Evolutionary conservation across 495 filamentous ascomycete genomes (phyloP), one percentile per base, ranked within the genome.

Genomic region (Cercophora scortea): DNA sequence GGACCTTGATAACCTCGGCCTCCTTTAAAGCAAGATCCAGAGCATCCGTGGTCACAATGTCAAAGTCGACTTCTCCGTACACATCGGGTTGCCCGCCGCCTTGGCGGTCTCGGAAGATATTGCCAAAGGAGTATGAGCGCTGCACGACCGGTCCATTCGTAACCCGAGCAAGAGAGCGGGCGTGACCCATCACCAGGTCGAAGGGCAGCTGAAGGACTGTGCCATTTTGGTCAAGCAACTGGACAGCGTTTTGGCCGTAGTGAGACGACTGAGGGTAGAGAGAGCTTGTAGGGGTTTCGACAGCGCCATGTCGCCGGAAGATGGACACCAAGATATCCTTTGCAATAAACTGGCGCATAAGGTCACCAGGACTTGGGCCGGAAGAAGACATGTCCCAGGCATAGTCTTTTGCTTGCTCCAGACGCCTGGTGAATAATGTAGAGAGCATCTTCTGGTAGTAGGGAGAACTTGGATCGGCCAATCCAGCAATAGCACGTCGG

Each of bases 31-130:
- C 82, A n/a, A 94, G 73, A 61, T 97, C 89, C 19, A 88, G 64
- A 2, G 83, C 83, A 55, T 90, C 83, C 47, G 81, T 76, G 0
- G 88, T 90, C 13, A 93, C 77, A 57, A 98, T 90, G 71, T 98
- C 94, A 66, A 95, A 97, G 61, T 97, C 93, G 7, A 91, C 90
- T 62, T 97, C 94, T 42, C 85, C 84, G 65, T 87, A 85, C 49
- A 84, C 86, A 56, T 79, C 79, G 25, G 93, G 94, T 59, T 95
- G 85, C 6, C 88, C 89, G 50, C 84, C 83, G 35, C 77, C 78
- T 33, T 79, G 81, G 13, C 68, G 71, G 45, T 95, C 89, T 44
- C 94, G 79, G 64, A 90, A 98, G 13, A 96, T 90, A 18, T 79
- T 87, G 10, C 90, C 91, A 60, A 98, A 96, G 0, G 89, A 80